phyloP scores from a whole-genome alignment of 441 rosid species.

The Populus hybrid region DNA sequence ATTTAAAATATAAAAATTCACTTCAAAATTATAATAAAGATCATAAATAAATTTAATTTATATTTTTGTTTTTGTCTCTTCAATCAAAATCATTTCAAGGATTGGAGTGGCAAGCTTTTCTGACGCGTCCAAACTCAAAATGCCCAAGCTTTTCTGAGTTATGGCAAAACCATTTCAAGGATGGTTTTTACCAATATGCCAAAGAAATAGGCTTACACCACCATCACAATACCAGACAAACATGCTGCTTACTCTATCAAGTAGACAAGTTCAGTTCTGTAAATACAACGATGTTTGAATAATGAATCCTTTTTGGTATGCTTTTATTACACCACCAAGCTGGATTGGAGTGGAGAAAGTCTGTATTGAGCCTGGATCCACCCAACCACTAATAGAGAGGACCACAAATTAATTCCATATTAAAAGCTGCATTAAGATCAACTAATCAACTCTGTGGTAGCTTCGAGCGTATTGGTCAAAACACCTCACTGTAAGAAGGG shows the following conservation, averaged over 20 bases:
- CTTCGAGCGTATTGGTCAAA: background rate
- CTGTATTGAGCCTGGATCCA: background rate
- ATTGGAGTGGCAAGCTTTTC: no score
- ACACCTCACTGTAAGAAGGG: background rate
- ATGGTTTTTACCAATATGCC: background rate
- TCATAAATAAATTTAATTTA: no score
- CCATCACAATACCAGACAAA: background rate
- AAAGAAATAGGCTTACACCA: background rate
- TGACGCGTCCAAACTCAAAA: no score
- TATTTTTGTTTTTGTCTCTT: no score
- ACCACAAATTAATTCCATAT: background rate
- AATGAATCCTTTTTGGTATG: background rate
- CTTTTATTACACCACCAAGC: background rate
- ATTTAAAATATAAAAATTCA: no score
- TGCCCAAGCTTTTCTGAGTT: background rate
- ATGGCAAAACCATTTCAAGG: background rate
- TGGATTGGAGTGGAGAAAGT: background rate
- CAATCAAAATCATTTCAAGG: no score
- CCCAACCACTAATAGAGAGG: background rate
- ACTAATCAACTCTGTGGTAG: background rate
- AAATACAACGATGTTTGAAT: background rate
- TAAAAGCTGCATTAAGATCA: background rate
- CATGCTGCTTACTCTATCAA: background rate
- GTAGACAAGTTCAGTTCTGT: background rate
- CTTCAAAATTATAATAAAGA: no score